These are phyloP conservation scores for Euphorbia peplus DNA, from an alignment of 345 rosid species.

Conservation along the genomic window DNA sequence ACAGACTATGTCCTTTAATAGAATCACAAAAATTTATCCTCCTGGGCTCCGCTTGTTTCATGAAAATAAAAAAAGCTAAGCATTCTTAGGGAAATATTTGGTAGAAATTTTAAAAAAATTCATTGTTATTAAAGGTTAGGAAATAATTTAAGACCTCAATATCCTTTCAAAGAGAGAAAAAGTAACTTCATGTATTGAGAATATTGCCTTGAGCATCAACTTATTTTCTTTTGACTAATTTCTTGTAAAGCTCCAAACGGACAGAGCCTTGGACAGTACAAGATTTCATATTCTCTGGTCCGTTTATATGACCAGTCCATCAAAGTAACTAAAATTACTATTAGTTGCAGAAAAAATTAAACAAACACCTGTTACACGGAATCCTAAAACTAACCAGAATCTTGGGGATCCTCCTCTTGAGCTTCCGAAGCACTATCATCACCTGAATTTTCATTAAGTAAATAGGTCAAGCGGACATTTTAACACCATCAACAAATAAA, in stretches of 20 bases:
- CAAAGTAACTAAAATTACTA: background rate
- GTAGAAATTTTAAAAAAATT: no score
- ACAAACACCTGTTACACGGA: background rate
- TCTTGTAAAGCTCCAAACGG: no score
- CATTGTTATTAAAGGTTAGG: no score
- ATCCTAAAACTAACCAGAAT: slow-evolving; percentile 36
- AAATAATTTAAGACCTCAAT: no score
- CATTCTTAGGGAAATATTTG: no score
- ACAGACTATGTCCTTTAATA: background rate
- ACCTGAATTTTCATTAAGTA: slow-evolving; percentile 35
- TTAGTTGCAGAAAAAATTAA: background rate
- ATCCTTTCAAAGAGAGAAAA: no score
- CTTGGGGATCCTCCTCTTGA: slow-evolving; percentile 30
- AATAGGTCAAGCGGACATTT: background rate
- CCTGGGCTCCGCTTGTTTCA: no score
- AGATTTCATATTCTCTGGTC: background rate
- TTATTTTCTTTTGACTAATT: no score
- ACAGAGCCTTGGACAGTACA: background rate
- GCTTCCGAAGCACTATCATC: slow-evolving; percentile 41
- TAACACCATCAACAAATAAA: background rate
- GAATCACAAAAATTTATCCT: background rate
- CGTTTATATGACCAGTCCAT: background rate
- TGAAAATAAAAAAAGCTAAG: no score
- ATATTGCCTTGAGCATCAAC: no score
- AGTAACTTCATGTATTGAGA: no score